Conservation (phyloP, 208 protist genomes). For the Acanthamoeba lenticulata region DNA sequence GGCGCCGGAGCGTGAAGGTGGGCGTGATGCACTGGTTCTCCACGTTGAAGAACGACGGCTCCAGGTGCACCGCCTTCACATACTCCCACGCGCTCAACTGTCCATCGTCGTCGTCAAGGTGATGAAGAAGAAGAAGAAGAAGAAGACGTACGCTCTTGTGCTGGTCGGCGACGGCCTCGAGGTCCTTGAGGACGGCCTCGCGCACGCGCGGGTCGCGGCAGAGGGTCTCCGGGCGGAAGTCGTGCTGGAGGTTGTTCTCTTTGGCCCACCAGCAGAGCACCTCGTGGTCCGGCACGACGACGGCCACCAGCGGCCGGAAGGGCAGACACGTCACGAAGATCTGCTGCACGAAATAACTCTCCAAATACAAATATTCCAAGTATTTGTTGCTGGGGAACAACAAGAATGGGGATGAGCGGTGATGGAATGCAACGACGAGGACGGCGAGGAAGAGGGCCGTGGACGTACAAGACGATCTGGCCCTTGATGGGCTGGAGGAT, state of each 20-base stretch:
- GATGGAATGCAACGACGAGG: not conserved
- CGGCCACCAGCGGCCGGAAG: slow-evolving; percentile 79
- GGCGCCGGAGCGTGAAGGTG: slow-evolving; percentile 85
- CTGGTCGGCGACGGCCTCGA: slow-evolving; percentile 40
- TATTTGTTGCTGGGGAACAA: slow-evolving; percentile 45
- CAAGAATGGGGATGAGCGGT: not conserved
- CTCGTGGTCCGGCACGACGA: slow-evolving; percentile 84
- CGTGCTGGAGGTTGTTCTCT: slow-evolving; percentile 59
- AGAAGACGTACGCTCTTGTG: slow-evolving; percentile 5
- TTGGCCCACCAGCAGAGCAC: slow-evolving; percentile 61
- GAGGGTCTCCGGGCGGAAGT: slow-evolving; percentile 31
- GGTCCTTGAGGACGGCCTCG: slow-evolving; percentile 55
- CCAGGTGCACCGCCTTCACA: slow-evolving; percentile 77
- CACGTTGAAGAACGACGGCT: slow-evolving; percentile 78
- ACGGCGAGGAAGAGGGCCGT: not conserved
- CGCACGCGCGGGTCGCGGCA: slow-evolving; percentile 34
- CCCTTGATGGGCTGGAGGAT: slow-evolving; percentile 92
- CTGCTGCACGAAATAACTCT: slow-evolving; percentile 77
- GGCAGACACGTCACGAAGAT: slow-evolving; percentile 70
- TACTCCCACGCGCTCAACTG: slow-evolving; percentile 80
- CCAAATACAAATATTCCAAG: slow-evolving; percentile 52
- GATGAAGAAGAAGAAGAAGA: not conserved
- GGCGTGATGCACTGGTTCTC: slow-evolving; percentile 89
- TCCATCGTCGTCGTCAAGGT: not conserved
- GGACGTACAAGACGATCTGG: slow-evolving; percentile 74